phyloP scores from a whole-genome alignment of 176 grass and related monocot species.

The Elaeis guineensis region DNA sequence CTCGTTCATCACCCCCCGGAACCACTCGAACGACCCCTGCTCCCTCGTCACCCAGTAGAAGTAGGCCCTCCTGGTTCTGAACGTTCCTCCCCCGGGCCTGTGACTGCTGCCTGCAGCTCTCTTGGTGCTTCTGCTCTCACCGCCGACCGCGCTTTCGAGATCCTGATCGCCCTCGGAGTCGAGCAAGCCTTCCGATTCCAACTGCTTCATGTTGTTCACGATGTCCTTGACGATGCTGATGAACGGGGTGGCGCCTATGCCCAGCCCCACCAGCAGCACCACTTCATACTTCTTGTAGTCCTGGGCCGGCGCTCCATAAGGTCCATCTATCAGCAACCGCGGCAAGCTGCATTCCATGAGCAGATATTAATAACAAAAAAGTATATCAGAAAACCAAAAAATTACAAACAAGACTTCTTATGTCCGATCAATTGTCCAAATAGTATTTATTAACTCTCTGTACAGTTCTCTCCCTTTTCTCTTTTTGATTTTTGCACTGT shows the following conservation, averaged over 20 bases:
- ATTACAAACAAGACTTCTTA: too few relatives aligned
- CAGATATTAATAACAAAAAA: too few relatives aligned
- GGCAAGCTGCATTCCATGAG: conserved; percentile 50
- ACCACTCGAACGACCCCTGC: conserved; percentile 96
- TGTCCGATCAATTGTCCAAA: too few relatives aligned
- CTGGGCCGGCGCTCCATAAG: conserved; percentile 78
- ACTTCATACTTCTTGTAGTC: conserved; percentile 94
- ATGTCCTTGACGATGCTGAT: conserved; percentile 97
- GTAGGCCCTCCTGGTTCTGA: conserved; percentile 66
- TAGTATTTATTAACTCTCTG: too few relatives aligned
- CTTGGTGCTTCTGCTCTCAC: neutral
- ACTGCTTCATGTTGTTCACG: conserved; percentile 66
- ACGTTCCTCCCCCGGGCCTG: conserved; percentile 5
- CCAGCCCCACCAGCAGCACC: conserved; percentile 69
- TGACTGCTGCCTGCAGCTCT: too few relatives aligned
- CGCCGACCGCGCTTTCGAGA: neutral
- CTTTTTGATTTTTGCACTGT: too few relatives aligned
- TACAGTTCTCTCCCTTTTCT: too few relatives aligned
- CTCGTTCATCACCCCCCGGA: conserved; percentile 78
- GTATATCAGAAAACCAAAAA: too few relatives aligned
- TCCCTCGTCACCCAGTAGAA: conserved; percentile 97
- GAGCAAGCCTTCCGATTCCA: conserved; percentile 22
- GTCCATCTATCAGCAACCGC: conserved; percentile 72
- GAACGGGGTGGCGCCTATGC: conserved; percentile 90
- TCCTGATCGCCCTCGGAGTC: conserved; percentile 10